phyloP scores from a whole-genome alignment of 116 monocot species.

The Phalaenopsis hybrid region DNA sequence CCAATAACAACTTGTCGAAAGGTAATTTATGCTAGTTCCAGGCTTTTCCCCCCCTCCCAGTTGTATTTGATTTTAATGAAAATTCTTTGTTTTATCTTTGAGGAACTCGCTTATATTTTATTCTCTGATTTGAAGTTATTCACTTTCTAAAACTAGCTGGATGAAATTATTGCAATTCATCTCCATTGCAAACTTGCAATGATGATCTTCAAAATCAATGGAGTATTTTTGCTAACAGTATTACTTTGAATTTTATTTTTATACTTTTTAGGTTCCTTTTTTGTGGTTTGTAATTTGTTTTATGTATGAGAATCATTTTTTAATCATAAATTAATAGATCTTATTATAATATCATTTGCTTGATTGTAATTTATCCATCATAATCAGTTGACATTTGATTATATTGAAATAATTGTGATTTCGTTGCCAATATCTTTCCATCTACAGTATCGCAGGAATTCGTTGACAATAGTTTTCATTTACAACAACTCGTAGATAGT shows the following conservation, averaged over 20 bases:
- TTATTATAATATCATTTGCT: neutral
- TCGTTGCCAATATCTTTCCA: no score
- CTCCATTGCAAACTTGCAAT: neutral
- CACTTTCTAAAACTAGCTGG: neutral
- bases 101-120: neutral
- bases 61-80: constrained; percentile 2
- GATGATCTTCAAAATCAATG: neutral
- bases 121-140: neutral
- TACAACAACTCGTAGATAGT: no score
- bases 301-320: neutral
- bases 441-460: no score
- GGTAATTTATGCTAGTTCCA: constrained; percentile 7
- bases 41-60: neutral
- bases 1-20: constrained; percentile 36
- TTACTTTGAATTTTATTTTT: neutral
- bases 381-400: neutral
- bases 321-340: neutral
- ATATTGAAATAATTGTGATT: no score
- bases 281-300: neutral
- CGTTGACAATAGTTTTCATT: no score
- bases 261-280: neutral
- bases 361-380: neutral
- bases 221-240: neutral
- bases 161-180: neutral
- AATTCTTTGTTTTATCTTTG: constrained; percentile 1